Percentiles rank a stretch among this genome's conserved stretches.
Conservation (phyloP, 805 yeast genomes). For the Priceomyces haplophilus region DNA sequence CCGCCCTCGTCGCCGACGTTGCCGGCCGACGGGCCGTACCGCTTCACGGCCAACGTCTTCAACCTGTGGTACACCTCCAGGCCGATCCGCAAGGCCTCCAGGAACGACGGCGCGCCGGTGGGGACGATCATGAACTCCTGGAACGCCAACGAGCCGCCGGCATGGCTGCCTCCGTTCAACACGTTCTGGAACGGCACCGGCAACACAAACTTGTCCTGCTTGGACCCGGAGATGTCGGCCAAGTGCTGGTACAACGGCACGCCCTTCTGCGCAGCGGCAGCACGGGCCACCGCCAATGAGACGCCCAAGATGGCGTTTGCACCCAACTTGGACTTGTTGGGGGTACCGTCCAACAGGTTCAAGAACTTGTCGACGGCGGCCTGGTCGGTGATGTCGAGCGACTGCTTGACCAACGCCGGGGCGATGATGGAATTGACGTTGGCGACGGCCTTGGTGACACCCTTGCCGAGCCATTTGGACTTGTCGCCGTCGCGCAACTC, state of each 20-base stretch:
- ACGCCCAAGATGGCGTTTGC: constrained; percentile 99
- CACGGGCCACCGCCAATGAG: constrained; percentile 94
- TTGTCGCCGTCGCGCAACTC: constrained; percentile 98
- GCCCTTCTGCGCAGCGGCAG: constrained; percentile 94
- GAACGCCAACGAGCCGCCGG: constrained; percentile 98
- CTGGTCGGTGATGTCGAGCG: constrained; percentile 85
- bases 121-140: constrained; percentile 99
- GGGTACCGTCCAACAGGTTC: constrained; percentile 87
- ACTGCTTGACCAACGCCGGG: constrained; percentile 82
- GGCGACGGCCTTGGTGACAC: constrained; percentile 94
- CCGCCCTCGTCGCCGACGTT: constrained; percentile 99
- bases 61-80: constrained; percentile 97
- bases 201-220: constrained; percentile 82
- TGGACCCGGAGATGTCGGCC: constrained; percentile 69
- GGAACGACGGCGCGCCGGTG: constrained; percentile 81
- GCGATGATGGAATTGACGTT: constrained; percentile 94
- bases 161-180: constrained; percentile 99
- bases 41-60: constrained; percentile 88
- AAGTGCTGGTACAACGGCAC: constrained; percentile 93
- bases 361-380: constrained; percentile 82
- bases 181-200: constrained; percentile 99
- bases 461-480: constrained; percentile 97
- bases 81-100: constrained; percentile 96
- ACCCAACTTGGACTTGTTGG: constrained; percentile 96
- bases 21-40: constrained; percentile 97